Percentiles rank a stretch among this genome's conserved stretches.
These are phyloP conservation scores for Ocimum tenuiflorum DNA, from an alignment of 257 asterid genomes.

Conservation along the genomic window DNA sequence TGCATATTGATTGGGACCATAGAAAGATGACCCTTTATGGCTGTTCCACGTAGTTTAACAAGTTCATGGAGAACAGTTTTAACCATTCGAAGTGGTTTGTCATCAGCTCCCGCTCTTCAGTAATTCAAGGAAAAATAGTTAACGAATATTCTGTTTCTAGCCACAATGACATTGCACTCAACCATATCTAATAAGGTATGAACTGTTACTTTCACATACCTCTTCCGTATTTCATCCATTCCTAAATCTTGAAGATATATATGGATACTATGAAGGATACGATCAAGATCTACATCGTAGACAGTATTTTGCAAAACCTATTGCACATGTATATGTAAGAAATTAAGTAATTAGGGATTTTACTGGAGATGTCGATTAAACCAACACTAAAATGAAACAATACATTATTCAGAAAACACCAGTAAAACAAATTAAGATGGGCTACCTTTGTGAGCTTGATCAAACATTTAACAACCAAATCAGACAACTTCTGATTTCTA, in stretches of 20 bases:
- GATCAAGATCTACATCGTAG: conserved; percentile 88
- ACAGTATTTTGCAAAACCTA: conserved; percentile 95
- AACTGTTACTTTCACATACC: conserved; percentile 35
- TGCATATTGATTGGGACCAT: conserved; percentile 97
- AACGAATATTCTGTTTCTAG: not conserved
- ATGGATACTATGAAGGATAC: conserved; percentile 93
- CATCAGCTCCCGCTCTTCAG: conserved; percentile 97
- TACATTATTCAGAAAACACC: not conserved
- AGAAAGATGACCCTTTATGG: conserved; percentile 96
- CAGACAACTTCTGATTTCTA: conserved; percentile 92
- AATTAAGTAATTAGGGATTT: not conserved
- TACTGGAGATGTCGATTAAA: not conserved
- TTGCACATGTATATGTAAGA: conserved; percentile 19
- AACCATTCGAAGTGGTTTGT: conserved; percentile 98
- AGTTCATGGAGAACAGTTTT: conserved; percentile 97
- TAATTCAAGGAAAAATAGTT: conserved; percentile 15
- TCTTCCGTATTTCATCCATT: conserved; percentile 93
- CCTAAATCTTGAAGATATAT: conserved; percentile 90
- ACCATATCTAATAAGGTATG: not conserved
- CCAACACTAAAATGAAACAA: not conserved
- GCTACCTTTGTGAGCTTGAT: conserved; percentile 94
- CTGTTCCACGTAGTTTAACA: conserved; percentile 98
- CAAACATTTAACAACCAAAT: conserved; percentile 95
- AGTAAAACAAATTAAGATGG: not conserved
- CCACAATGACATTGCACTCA: not conserved